These are phyloP conservation scores for Cymbopogon citratus DNA, from an alignment of 176 grass and related monocot genomes.

Conservation along the genomic window DNA sequence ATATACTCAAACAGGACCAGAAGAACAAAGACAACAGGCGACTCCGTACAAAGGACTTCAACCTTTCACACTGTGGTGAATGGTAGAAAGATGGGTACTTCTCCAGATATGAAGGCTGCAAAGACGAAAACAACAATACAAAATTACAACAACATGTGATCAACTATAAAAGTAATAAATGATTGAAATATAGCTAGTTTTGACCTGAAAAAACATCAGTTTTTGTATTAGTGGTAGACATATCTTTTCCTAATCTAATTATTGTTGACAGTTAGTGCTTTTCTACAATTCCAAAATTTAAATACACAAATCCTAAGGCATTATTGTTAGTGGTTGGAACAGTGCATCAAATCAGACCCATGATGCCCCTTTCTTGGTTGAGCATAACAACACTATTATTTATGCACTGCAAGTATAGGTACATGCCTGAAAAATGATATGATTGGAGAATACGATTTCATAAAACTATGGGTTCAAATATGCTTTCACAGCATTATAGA, in stretches of 20 bases:
- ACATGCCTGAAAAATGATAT: neutral
- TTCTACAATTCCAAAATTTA: neutral
- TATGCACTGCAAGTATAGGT: neutral
- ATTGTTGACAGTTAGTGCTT: neutral
- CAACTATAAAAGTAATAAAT: neutral
- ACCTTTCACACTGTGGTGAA: constrained; percentile 53
- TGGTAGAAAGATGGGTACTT: constrained; percentile 76
- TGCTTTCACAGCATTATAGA: neutral
- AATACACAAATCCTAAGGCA: neutral
- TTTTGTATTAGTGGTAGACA: neutral
- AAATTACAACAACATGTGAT: neutral
- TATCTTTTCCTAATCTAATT: neutral
- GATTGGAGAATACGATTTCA: neutral
- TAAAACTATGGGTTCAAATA: neutral
- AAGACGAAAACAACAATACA: constrained; percentile 37
- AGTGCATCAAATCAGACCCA: neutral
- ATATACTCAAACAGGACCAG: constrained; percentile 75
- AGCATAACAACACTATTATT: neutral
- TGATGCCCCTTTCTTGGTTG: neutral
- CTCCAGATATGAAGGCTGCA: constrained; percentile 91
- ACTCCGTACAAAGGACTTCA: constrained; percentile 68
- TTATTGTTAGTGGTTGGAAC: neutral
- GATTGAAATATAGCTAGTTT: neutral
- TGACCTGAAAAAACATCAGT: neutral
- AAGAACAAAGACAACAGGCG: constrained; percentile 51